Conservation (phyloP, 441 rosid genomes). For the Euphorbia corollata region DNA sequence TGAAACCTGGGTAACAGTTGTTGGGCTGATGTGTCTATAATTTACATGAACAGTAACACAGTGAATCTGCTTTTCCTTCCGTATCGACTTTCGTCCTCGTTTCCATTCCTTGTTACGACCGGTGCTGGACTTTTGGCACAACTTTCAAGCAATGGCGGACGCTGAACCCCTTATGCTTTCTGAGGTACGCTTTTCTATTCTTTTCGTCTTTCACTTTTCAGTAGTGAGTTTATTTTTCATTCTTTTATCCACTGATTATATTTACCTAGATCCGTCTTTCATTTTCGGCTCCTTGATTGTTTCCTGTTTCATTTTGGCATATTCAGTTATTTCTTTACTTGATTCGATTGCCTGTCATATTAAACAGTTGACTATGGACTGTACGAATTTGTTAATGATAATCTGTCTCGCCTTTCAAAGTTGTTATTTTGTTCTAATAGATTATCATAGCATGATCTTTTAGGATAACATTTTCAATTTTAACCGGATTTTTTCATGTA, state of each 20-base stretch:
- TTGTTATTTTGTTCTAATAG: not conserved
- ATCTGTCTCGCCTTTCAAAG: not conserved
- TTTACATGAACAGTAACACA: not conserved
- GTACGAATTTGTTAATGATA: not conserved
- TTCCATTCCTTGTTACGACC: not conserved
- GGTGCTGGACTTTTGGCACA: conserved; percentile 17
- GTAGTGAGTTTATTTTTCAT: not conserved
- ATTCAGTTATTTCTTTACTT: not conserved
- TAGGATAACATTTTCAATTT: not conserved
- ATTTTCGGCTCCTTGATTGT: not conserved
- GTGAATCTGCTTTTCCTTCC: not conserved
- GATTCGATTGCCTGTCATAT: not conserved
- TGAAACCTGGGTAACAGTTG: not conserved
- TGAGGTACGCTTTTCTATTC: conserved; percentile 36
- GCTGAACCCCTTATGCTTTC: conserved; percentile 37
- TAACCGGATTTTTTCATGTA: not conserved
- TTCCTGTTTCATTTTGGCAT: not conserved
- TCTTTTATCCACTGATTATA: not conserved
- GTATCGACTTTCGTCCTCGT: not conserved
- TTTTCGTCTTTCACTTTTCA: not conserved
- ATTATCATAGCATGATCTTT: not conserved
- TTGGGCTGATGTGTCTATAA: not conserved
- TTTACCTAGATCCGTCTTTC: conserved; percentile 16
- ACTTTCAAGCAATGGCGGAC: conserved; percentile 58
- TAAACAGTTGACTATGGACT: not conserved